Evolutionary conservation across 306 rosid species (phyloP).

Genomic region (Myrica gale): DNA sequence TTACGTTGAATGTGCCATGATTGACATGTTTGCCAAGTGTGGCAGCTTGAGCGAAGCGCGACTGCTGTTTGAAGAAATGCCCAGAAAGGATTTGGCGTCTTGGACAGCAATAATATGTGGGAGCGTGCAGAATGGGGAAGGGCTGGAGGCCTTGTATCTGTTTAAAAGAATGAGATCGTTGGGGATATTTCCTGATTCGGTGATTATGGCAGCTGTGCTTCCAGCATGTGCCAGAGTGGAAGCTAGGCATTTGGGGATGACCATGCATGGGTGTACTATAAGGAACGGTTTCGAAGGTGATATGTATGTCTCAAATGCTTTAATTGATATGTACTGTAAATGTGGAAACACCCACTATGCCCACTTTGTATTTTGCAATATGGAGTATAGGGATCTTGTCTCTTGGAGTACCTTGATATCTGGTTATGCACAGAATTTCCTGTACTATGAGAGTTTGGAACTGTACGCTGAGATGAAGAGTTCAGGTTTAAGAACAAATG

Average conservation of each 20-base stretch:
- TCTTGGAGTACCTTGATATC: slow-evolving; percentile 47
- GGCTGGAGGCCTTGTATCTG: slow-evolving; percentile 32
- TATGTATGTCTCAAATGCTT: slow-evolving; percentile 42
- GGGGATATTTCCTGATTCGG: slow-evolving; percentile 40
- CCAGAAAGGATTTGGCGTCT: slow-evolving; percentile 39
- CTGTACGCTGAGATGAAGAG: slow-evolving; percentile 34
- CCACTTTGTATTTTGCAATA: slow-evolving; percentile 18
- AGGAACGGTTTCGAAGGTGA: slow-evolving; percentile 41
- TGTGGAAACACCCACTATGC: slow-evolving; percentile 40
- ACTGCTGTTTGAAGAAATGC: slow-evolving; percentile 44
- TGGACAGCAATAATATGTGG: slow-evolving; percentile 51
- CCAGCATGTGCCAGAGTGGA: slow-evolving; percentile 42
- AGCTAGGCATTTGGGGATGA: slow-evolving; percentile 40
- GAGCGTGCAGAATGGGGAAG: slow-evolving; percentile 32
- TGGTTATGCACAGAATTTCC: slow-evolving; percentile 43
- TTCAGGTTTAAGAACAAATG: slow-evolving; percentile 38
- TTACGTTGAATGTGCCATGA: slow-evolving; percentile 39
- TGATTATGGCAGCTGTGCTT: slow-evolving; percentile 36
- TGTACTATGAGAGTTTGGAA: slow-evolving; percentile 30
- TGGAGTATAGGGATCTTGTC: slow-evolving; percentile 37
- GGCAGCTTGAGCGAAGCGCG: slow-evolving; percentile 42
- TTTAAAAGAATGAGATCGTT: slow-evolving; percentile 39
- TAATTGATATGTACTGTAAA: slow-evolving; percentile 48
- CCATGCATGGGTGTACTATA: slow-evolving; percentile 40
- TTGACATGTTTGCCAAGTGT: slow-evolving; percentile 48